Conservation (phyloP, 2,329 filamentous ascomycete species). For the Ceratocystis huliohia region DNA sequence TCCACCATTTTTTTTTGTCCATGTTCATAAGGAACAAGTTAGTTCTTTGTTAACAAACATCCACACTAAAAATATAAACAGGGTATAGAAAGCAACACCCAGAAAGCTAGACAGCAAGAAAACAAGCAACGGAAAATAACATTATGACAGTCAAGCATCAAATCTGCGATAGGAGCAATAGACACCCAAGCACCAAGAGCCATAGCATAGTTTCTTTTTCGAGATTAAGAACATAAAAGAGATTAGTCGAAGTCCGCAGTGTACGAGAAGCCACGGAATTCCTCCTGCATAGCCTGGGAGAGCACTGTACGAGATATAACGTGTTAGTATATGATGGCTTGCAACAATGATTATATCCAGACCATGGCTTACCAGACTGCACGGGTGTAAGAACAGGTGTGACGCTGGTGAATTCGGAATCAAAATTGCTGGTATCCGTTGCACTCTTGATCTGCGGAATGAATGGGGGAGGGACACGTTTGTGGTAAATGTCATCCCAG, state of each 20-base stretch:
- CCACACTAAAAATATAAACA: not conserved
- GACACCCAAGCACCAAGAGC: not conserved
- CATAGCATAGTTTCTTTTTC: not conserved
- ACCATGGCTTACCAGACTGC: conserved; percentile 68
- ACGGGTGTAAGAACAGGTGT: conserved; percentile 95
- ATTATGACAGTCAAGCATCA: not conserved
- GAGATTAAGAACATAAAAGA: not conserved
- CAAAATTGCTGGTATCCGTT: conserved; percentile 99
- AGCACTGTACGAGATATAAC: conserved; percentile 48
- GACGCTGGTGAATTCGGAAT: conserved; percentile 95
- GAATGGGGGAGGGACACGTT: conserved; percentile 81
- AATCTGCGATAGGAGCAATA: not conserved
- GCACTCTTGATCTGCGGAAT: conserved; percentile 77
- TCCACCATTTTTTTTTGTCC: not conserved
- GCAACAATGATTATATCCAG: not conserved
- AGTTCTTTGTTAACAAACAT: not conserved
- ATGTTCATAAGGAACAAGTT: not conserved
- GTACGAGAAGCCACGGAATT: conserved; percentile 98
- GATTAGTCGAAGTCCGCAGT: conserved; percentile 72
- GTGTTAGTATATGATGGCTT: not conserved
- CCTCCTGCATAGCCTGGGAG: conserved; percentile 97
- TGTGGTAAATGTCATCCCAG: conserved; percentile 98
- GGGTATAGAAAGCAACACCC: not conserved
- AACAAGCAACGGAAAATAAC: not conserved
- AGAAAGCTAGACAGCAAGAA: not conserved